Base-by-base conservation (phyloP, 495 filamentous ascomycete genomes). In the Hyphodiscus hymeniophilus region DNA sequence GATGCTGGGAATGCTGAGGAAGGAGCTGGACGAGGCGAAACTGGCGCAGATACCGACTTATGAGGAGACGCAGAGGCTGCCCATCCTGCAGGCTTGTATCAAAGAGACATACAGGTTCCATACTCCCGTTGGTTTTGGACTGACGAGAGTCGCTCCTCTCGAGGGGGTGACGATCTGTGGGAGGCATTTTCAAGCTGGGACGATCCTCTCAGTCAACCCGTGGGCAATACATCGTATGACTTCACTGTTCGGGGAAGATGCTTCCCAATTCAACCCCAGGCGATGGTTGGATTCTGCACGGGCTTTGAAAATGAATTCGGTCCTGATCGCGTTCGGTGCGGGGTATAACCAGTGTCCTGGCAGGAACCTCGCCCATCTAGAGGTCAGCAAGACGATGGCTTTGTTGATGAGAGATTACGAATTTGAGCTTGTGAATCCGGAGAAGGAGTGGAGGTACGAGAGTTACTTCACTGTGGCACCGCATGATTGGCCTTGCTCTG, bases 131-230 rank as follows among this genome's bases (percentile, higher is more conserved):
- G 33, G n/a, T 3, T 40, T 39, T 24, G 49, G 49, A n/a, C 21
- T 45, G 74, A 15, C 72, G 72, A 23, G 75, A 73, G 4, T 78
- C 56, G 54, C 24, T 46, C n/a, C n/a, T n/a, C n/a, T n/a, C n/a
- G 53, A 7, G 50, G 42, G 22, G 10, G 48, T 38, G 24, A 43
- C 13, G 20, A 54, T 41, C 47, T 50, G 7, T 38, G 56, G 24
- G 50, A 38, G 30, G 7, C 7, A 7, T 42, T 50, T 50, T 28
- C 16, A 4, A 26, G 3, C 38, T 7, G 47, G 70, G 47, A 64
- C 57, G 1, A 63, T 63, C 15, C 52, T 76, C 6, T 68, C 67
- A 41, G 54, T 75, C 7, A 69, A 74, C 44, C 49, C 64, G 0
- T 71, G 63, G 63, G 64, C 70, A 6, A 60, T 74, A 21, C 70